These are phyloP conservation scores for Somion occarium DNA, from an alignment of 1,284 basidiomycete species.

Conservation along the genomic window DNA sequence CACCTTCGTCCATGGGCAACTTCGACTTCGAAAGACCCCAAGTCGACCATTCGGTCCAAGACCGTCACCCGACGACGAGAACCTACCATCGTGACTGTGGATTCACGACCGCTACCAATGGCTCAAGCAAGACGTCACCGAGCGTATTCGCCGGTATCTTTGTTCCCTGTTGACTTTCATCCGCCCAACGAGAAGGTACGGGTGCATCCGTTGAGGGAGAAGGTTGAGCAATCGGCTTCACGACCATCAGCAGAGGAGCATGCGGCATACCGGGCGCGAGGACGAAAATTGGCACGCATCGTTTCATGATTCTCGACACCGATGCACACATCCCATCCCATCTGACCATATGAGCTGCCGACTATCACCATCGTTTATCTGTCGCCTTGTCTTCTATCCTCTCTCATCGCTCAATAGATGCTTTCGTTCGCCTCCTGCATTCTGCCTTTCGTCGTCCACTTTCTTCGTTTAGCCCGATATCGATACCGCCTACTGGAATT, in stretches of 20 bases:
- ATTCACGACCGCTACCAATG: not conserved
- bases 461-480: too few relatives aligned
- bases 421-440: too few relatives aligned
- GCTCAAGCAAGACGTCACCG: not conserved
- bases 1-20: slow-evolving; percentile 20
- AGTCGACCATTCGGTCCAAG: slow-evolving; percentile 12
- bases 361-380: too few relatives aligned
- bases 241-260: too few relatives aligned
- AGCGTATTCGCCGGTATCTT: not conserved
- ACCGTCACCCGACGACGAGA: slow-evolving; percentile 16
- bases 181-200: slow-evolving; percentile 3
- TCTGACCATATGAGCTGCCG: too few relatives aligned
- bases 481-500: too few relatives aligned
- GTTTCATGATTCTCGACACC: slow-evolving; percentile 15
- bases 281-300: slow-evolving; percentile 24
- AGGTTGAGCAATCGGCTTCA: slow-evolving; percentile 12
- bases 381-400: too few relatives aligned
- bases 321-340: too few relatives aligned
- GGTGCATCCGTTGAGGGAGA: slow-evolving; percentile 10
- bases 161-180: not conserved
- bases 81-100: slow-evolving; percentile 1
- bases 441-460: too few relatives aligned
- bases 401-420: too few relatives aligned
- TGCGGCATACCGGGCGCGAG: slow-evolving; percentile 26
- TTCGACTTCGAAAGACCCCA: slow-evolving; percentile 4